Evolutionary conservation across 2,329 filamentous ascomycete species (phyloP).

Genomic region (Aureobasidium sp.): DNA sequence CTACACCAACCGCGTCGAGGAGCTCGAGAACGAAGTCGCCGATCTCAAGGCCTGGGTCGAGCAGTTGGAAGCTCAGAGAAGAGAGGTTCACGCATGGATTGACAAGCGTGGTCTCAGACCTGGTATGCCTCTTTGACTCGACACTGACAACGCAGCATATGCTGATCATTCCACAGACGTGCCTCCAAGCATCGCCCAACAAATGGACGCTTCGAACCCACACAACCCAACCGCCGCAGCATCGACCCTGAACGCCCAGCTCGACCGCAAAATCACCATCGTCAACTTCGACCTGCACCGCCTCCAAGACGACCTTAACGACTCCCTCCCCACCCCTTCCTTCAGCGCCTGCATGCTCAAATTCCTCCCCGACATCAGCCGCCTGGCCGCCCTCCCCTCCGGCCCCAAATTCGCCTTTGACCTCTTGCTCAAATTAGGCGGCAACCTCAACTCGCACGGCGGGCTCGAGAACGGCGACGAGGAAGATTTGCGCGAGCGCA

Average conservation of each 20-base stretch:
- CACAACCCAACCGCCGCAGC: slow-evolving; percentile 40
- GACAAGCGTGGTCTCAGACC: slow-evolving; percentile 49
- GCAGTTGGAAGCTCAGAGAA: slow-evolving; percentile 45
- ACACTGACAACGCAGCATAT: not conserved
- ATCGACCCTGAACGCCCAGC: slow-evolving; percentile 47
- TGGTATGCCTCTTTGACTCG: slow-evolving; percentile 31
- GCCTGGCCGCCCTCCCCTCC: slow-evolving; percentile 41
- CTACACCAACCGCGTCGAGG: slow-evolving; percentile 48
- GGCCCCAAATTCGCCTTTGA: slow-evolving; percentile 47
- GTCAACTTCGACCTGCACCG: slow-evolving; percentile 52
- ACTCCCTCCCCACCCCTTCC: slow-evolving; percentile 46
- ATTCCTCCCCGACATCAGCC: slow-evolving; percentile 48
- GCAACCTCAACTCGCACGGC: slow-evolving; percentile 50
- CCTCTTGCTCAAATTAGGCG: slow-evolving; percentile 48
- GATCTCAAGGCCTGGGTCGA: slow-evolving; percentile 46
- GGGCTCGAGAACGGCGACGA: slow-evolving; percentile 44
- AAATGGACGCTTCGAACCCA: slow-evolving; percentile 43
- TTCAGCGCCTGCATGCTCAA: slow-evolving; percentile 50
- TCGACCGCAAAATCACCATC: slow-evolving; percentile 52
- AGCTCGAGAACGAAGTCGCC: slow-evolving; percentile 44
- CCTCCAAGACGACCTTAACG: slow-evolving; percentile 49
- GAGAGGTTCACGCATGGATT: slow-evolving; percentile 49
- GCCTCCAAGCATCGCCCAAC: slow-evolving; percentile 44
- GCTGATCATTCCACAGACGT: slow-evolving; percentile 35
- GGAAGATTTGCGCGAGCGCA: slow-evolving; percentile 42